Conservation (phyloP, 805 yeast species). For the Metschnikowia koreensis region DNA sequence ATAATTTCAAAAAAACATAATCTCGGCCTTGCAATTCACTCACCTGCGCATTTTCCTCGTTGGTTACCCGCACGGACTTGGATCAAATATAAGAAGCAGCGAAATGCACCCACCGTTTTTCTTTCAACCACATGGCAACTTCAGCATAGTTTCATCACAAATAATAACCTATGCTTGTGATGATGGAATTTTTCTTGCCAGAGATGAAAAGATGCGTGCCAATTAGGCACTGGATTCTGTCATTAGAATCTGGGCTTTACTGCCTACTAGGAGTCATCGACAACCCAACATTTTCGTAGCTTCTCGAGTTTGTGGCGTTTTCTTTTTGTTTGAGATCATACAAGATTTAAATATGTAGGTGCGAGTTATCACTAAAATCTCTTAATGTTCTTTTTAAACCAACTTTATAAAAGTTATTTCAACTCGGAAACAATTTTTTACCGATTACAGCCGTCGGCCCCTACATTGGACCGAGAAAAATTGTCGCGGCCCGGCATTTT, state of each 20-base stretch:
- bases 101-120: neutral
- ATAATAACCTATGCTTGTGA: conserved; percentile 32
- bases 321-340: neutral
- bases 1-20: too few species aligned
- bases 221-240: conserved; percentile 23
- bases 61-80: conserved; percentile 14
- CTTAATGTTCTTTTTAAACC: too few species aligned
- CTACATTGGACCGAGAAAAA: neutral
- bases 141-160: conserved; percentile 48
- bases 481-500: neutral
- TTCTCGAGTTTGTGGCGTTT: neutral
- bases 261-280: conserved; percentile 15
- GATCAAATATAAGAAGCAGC: neutral
- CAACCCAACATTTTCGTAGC: neutral
- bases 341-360: neutral
- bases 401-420: too few species aligned
- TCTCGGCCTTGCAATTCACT: too few species aligned
- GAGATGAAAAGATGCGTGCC: conserved; percentile 28
- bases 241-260: conserved; percentile 17
- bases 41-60: neutral
- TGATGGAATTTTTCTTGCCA: conserved; percentile 47
- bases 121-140: conserved; percentile 30
- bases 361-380: neutral
- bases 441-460: too few species aligned
- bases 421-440: too few species aligned